Base-by-base conservation (phyloP, 1,139 yeast genomes). In the Pneumocystis canis region DNA sequence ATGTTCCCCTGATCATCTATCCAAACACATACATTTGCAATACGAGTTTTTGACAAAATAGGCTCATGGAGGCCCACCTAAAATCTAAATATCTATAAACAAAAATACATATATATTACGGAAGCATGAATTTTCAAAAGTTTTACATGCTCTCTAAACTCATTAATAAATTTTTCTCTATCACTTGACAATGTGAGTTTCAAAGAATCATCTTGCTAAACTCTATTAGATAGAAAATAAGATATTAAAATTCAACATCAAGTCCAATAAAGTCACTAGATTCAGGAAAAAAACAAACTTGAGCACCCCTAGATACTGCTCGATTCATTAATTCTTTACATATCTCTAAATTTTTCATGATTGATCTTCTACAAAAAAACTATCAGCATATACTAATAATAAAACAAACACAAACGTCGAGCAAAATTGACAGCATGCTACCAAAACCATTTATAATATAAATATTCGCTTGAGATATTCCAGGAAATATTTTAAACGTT, bases 11-110 rank as follows among this genome's bases (percentile, higher is more conserved):
- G 66, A 9, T 82, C 77, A 67, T 82, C 77, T 57, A 92, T 78
- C 83, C 92, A 89, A 3, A 92, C 69, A 57, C 87, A 80, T 11
- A 85, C 82, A 72, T 92, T 71, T 67, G 54, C 63, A 47, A 35
- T 63, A 61, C 54, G 68, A 62, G 64, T 65, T 6, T 66, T 66
- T 6, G 63, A 63, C 3, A 74, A 71, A 0, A 80, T 74, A 1
- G 96, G 95, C 69, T 87, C 89, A 72, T 92, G 97, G 18, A 92
- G 80, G 0, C 97, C 97, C 33, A 90, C 84, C 14, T 83, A 80
- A 1, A 84, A 79, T 61, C 30, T 60, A 60, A 59, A 30, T 20
- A 30, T 18, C 37, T 20, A 16, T 2, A 18, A 5, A 92, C 20
- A 32, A 3, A 9, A 20, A 11, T 40, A 16, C 25, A 59, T 18